Evolutionary conservation across 192 early-diverging fungal genomes (phyloP), one percentile per base, ranked within the genome.

Genomic region (Podochytrium sp.): DNA sequence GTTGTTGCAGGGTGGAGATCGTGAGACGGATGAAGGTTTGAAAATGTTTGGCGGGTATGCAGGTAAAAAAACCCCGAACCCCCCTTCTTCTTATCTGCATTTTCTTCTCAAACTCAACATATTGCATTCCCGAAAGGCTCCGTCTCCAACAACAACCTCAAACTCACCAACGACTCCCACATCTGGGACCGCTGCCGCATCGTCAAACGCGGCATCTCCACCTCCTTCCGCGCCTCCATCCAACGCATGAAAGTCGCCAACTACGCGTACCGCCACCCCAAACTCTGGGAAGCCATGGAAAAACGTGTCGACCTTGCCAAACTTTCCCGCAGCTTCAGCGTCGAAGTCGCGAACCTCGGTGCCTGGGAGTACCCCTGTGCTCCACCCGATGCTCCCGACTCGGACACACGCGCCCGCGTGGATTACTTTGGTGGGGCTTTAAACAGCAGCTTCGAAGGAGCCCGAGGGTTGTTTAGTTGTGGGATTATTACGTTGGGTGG

Each of bases 1-100:
- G n/a, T 73, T 86, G 29, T 32, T 86, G 42, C n/a, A 80, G 25
- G 84, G 84, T 38, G 77, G 65, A 12, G 84, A 84, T 58, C 61
- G 76, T 23, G 76, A 81, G 61, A 56, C 71, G 3, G 84, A 86
- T 57, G 83, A 84, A 25, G 67, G 43, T 0, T 69, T 81, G 52
- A 76, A 66, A 35, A 49, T 82, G 23, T 86, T 86, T 82, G 84
- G 84, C 27, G 81, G 81, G 18, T 86, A 86, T 65, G 78, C 74
- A 25, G 83, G 69, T 71, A 12, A 71, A 56, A 6, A 35, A 34
- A 14, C 25, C 7, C 49, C 29, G 39, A 1, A 0, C 20, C 38
- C 30, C 47, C 0, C 23, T 49, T 0, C 6, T 41, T 2, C n/a
- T 53, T 53, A 7, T 52, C 12, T n/a, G n/a, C n/a, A n/a, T n/a